Evolutionary conservation across 2,329 filamentous ascomycete genomes (phyloP).

Genomic region (Cladosporium sp.): DNA sequence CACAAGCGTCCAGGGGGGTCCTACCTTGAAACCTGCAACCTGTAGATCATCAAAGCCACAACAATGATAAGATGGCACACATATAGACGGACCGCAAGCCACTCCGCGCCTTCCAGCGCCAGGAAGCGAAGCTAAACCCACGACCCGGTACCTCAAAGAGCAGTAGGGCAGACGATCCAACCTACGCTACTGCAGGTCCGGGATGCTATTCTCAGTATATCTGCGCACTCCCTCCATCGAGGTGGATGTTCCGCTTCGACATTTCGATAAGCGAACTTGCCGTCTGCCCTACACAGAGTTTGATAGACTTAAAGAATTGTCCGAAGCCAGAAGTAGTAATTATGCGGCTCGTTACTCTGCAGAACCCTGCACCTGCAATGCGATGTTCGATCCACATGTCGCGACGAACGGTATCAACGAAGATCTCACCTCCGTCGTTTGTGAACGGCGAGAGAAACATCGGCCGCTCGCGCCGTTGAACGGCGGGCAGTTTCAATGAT

Average conservation of each 20-base stretch:
- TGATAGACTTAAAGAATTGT: background rate
- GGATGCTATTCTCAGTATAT: constrained; percentile 11
- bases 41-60: background rate
- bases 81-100: constrained; percentile 11
- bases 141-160: background rate
- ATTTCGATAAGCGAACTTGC: constrained; percentile 1
- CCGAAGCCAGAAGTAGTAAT: constrained; percentile 5
- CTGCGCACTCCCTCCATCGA: background rate
- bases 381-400: background rate
- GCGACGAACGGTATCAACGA: background rate
- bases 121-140: constrained; percentile 1
- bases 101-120: constrained; percentile 10
- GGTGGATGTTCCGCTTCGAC: background rate
- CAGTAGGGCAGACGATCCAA: background rate
- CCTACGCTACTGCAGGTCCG: constrained; percentile 16
- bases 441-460: constrained; percentile 1
- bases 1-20: constrained; percentile 2
- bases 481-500: background rate
- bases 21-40: constrained; percentile 10
- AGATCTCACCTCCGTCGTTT: background rate
- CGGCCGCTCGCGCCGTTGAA: constrained; percentile 5
- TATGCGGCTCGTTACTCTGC: background rate
- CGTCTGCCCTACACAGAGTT: background rate
- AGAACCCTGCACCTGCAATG: constrained; percentile 7
- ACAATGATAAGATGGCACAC: background rate